These are phyloP conservation scores for Rhodotorula diobovata DNA, from an alignment of 768 basidiomycete species.

Conservation along the genomic window DNA sequence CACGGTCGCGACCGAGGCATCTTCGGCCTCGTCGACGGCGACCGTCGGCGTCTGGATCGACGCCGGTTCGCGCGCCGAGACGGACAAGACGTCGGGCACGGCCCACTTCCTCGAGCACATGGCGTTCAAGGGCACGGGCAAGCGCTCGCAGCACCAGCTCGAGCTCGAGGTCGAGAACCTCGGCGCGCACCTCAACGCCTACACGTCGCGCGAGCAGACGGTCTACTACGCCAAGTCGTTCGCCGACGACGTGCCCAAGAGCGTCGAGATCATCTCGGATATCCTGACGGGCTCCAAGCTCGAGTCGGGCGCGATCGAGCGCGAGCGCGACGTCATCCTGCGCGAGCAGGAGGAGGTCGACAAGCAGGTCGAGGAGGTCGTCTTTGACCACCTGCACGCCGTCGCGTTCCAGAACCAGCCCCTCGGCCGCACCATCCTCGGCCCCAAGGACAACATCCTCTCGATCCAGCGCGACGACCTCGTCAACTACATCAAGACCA, in stretches of 20 bases:
- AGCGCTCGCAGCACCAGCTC: conserved; percentile 78
- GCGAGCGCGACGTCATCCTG: conserved; percentile 92
- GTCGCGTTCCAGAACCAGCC: conserved; percentile 95
- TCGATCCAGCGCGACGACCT: conserved; percentile 91
- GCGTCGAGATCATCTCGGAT: conserved; percentile 96
- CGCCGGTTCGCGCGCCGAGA: conserved; percentile 95
- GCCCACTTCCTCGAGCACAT: conserved; percentile 99
- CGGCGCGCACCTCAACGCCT: conserved; percentile 94
- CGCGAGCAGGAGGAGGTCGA: conserved; percentile 98
- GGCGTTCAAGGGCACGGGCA: conserved; percentile 94
- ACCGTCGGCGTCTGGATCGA: conserved; percentile 99
- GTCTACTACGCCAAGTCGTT: conserved; percentile 99
- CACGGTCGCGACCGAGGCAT: conserved; percentile 59
- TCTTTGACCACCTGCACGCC: conserved; percentile 95
- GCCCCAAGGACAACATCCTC: conserved; percentile 89
- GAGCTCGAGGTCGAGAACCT: conserved; percentile 98
- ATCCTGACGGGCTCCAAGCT: conserved; percentile 96
- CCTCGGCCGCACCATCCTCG: conserved; percentile 93
- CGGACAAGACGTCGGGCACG: conserved; percentile 86
- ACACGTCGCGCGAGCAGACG: conserved; percentile 97
- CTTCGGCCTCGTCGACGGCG: conserved; percentile 71
- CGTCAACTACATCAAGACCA: conserved; percentile 83
- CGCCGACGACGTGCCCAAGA: conserved; percentile 81
- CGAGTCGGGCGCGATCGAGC: conserved; percentile 77
- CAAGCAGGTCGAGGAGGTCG: conserved; percentile 96